A percentile compares a stretch with the other conserved stretches of the same genome.
phyloP scores from a whole-genome alignment of 768 basidiomycete species.

The Artomyces pyxidatus region DNA sequence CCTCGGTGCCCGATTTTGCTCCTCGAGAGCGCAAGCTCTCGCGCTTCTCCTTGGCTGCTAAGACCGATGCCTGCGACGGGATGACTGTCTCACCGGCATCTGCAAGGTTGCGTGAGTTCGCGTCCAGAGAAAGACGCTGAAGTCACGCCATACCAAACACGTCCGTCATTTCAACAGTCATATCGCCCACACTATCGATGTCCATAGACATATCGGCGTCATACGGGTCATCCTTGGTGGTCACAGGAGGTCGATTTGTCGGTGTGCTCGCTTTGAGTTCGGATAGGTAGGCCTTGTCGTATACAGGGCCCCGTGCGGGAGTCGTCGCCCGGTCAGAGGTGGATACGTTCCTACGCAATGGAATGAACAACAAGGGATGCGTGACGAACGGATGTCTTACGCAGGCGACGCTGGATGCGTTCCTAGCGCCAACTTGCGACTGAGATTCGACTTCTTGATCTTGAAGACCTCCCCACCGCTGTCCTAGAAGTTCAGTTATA shows the following conservation, averaged over 20 bases:
- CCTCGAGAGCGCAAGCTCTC: conserved; percentile 52
- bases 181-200: conserved; percentile 28
- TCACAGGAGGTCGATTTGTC: conserved; percentile 37
- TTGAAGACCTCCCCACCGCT: conserved; percentile 59
- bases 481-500: conserved; percentile 33
- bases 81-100: conserved; percentile 40
- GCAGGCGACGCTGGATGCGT: conserved; percentile 35
- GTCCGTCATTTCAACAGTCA: background rate
- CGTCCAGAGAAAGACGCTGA: background rate
- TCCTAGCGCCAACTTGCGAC: conserved; percentile 52
- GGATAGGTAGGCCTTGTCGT: conserved; percentile 65
- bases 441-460: conserved; percentile 75
- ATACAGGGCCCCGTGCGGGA: conserved; percentile 48
- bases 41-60: conserved; percentile 67
- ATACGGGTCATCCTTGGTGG: conserved; percentile 29
- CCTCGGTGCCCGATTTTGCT: conserved; percentile 42
- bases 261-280: conserved; percentile 76
- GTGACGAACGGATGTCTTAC: conserved; percentile 8
- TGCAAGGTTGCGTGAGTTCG: conserved; percentile 20
- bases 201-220: conserved; percentile 43
- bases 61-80: conserved; percentile 63
- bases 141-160: conserved; percentile 1
- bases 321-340: conserved; percentile 6
- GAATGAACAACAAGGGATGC: conserved; percentile 1
- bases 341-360: background rate